Evolutionary conservation across 352 stramenopile species (phyloP).

Genomic region (Nothophytophthora sp.): DNA sequence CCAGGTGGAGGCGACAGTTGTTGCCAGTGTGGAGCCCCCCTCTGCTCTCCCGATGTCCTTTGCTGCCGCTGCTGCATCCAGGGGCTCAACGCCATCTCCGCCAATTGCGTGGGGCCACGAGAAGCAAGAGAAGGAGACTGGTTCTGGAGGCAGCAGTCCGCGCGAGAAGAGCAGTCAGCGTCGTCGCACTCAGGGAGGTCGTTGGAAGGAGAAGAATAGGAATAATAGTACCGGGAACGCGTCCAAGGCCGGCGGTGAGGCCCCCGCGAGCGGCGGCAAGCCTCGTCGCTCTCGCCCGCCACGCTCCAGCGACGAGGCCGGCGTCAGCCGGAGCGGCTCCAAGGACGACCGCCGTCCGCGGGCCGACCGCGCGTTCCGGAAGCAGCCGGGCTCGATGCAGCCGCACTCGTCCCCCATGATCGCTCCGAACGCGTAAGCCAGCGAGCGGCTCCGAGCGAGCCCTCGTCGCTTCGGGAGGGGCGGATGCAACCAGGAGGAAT

Average conservation of each 20-base stretch:
- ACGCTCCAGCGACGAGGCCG: conserved; percentile 30
- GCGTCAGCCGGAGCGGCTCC: conserved; percentile 15
- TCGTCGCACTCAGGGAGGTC: conserved; percentile 36
- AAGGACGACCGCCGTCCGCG: conserved; percentile 48
- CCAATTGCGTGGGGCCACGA: conserved; percentile 25
- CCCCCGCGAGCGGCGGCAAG: conserved; percentile 25
- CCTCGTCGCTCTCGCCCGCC: conserved; percentile 32
- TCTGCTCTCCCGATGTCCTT: conserved; percentile 54
- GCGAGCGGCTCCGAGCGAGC: background rate
- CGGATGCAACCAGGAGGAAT: too few relatives aligned
- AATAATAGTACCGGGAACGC: conserved; percentile 34
- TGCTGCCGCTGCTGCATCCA: conserved; percentile 32
- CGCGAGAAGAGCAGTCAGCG: conserved; percentile 31
- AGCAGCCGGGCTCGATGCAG: conserved; percentile 28
- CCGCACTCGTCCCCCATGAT: conserved; percentile 27
- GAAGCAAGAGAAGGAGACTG: conserved; percentile 21
- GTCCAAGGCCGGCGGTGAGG: conserved; percentile 34
- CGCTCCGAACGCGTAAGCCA: conserved; percentile 34
- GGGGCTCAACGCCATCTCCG: conserved; percentile 15
- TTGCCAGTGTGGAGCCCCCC: too few relatives aligned
- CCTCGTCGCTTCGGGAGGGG: too few relatives aligned
- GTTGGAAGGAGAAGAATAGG: conserved; percentile 39
- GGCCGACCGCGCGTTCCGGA: conserved; percentile 36
- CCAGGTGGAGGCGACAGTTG: conserved; percentile 10
- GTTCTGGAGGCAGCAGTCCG: conserved; percentile 13